Evolutionary conservation across 164 flowering plant genomes (phyloP), one percentile per base, ranked within the genome.

Genomic region (Taxillus chinensis): DNA sequence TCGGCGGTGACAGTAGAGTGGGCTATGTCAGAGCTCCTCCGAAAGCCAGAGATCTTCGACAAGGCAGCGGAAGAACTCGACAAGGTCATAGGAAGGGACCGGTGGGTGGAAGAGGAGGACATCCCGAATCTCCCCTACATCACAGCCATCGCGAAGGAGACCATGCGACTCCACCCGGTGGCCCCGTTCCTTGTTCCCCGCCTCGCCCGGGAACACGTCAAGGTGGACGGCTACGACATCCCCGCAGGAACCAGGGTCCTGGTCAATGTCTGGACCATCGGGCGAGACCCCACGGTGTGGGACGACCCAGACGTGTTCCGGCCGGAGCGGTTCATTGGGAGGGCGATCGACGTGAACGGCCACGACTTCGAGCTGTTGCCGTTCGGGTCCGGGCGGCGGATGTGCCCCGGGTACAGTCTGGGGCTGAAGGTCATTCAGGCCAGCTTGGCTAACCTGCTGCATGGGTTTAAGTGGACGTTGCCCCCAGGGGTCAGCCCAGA

Each of bases 131-230:
- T 88, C 0, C 87, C 95, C 3, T 87, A 72, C 67, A 64, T 87
- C 0, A 70, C 83, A 3, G 78, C 86, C 0, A 80, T 87, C n/a
- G 80, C 73, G 7, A 88, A 88, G 62, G 96, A 91, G 70, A 83
- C 93, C 8, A 81, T 91, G 90, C 58, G 93, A 46, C 14, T 90
- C 62, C 97, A 88, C 71, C 97, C 97, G 0, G 86, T 81, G 59
- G 89, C 89, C 53, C 91, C 91, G 7, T 64, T 86, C 83, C 57
- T 87, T 8, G 79, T 78, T 4, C 97, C 95, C 0, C 69, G 82
- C 7, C 12, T 62, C 0, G 1, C 80, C 13, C 61, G 82, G 0
- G 83, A 83, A 39, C 78, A 80, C 39, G 39, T 67, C 53, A 63
- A 79, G 38, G 68, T 86, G 41, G 73, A 41, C 4, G 89, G 86